Base-by-base conservation (phyloP, 306 rosid species). In the Cucumis cinereus region DNA sequence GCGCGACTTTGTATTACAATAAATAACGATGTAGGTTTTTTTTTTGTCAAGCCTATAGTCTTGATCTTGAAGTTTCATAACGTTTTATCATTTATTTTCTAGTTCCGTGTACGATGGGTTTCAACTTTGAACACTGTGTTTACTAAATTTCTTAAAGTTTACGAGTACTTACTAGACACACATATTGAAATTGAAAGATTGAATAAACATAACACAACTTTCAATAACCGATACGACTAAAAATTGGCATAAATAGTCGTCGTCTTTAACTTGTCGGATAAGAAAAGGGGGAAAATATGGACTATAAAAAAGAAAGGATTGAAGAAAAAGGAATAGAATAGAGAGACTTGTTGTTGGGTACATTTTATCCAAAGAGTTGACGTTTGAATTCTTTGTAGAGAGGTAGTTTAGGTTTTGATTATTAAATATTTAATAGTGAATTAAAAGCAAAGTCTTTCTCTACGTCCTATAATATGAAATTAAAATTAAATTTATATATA, bases 351-450 rank as follows among this genome's bases (percentile, higher is more conserved):
- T 41, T 43, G 54, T 68, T 24, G 7, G 36, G 22, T 4, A 70
- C 56, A 70, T 70, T 11, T 47, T 70, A 70, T 70, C 75, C 56
- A 70, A 70, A 70, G 75, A 45, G 75, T 70, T 70, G 75, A 70
- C 75, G 57, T 70, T 70, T 70, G 75, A 70, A 70, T 70, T 69
- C 40, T 45, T 43, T 28, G 12, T 30, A 30, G 73, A 7, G 17
- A 58, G 41, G 67, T 60, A 6, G 67, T 60, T 60, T 11, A 8
- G 67, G 67, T 28, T 60, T 60, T 60, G 41, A 30, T 60, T 67
- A 67, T 30, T 5, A 30, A 30, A 40, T 36, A 40, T 67, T 67
- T 67, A 20, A 67, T 41, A 36, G 17, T 1, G 8, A 62, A 33
- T 62, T 62, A 15, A 62, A 45, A 33, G 33, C 10, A 62, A 62